Evolutionary conservation across 2,329 filamentous ascomycete species (phyloP).

Genomic region (Neonectria faginata): DNA sequence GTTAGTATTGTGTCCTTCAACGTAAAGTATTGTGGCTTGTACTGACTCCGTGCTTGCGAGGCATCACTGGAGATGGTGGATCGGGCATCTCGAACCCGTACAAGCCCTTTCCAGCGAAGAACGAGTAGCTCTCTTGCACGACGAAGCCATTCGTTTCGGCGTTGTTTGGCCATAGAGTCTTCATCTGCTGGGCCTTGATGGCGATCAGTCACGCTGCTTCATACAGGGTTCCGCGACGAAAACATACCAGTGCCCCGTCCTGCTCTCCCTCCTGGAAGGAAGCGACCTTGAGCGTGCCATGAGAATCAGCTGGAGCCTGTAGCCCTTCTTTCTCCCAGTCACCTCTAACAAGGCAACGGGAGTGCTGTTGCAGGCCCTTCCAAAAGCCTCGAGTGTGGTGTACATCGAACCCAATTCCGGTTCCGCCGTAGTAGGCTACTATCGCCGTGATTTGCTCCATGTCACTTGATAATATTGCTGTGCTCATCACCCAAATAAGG

Average conservation of each 20-base stretch:
- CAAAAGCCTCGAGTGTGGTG: neutral
- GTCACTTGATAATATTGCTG: neutral
- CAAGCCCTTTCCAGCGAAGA: neutral
- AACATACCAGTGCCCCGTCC: neutral
- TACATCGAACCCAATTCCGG: neutral
- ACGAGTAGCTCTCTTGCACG: neutral
- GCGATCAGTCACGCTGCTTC: neutral
- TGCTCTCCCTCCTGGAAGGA: neutral
- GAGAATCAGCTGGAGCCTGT: neutral
- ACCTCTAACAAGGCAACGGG: neutral
- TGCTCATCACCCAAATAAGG: neutral
- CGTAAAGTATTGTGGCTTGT: neutral
- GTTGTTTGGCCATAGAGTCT: neutral
- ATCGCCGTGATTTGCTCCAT: constrained; percentile 1
- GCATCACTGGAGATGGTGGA: neutral
- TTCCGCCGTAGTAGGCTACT: neutral
- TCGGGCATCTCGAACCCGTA: neutral
- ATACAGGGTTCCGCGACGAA: neutral
- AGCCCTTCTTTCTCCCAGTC: neutral
- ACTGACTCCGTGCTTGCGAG: neutral
- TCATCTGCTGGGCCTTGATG: neutral
- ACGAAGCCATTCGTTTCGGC: neutral
- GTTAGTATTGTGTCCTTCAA: neutral
- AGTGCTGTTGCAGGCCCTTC: neutral
- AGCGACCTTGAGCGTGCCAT: neutral